Evolutionary conservation across 495 filamentous ascomycete genomes (phyloP).

Genomic region (Lophiotrema nucula): DNA sequence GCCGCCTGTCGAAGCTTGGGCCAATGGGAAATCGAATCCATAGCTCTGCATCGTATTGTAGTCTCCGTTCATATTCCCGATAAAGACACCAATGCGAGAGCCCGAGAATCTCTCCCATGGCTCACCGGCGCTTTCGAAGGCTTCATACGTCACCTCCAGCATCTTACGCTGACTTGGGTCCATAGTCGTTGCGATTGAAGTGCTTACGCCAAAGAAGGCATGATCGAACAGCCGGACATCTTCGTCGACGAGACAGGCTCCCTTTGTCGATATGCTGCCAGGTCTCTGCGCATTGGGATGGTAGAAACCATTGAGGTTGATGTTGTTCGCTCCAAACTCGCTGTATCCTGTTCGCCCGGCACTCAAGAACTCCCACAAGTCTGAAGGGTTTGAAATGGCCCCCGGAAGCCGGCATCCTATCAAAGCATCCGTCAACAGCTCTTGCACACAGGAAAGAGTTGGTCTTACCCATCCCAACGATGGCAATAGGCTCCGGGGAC

Average conservation of each 20-base stretch:
- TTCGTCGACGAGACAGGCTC: constrained; percentile 15
- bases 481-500: constrained; percentile 18
- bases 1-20: constrained; percentile 4
- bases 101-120: constrained; percentile 35
- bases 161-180: constrained; percentile 26
- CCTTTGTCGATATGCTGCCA: neutral
- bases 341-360: neutral
- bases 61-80: constrained; percentile 23
- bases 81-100: constrained; percentile 11
- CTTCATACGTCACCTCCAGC: constrained; percentile 36
- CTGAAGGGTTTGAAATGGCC: neutral
- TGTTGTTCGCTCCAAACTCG: neutral
- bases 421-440: neutral
- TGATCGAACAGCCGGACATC: constrained; percentile 22
- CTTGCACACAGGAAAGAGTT: neutral
- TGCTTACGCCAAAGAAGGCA: constrained; percentile 20
- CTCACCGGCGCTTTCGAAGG: constrained; percentile 36
- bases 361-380: constrained; percentile 19
- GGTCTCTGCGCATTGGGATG: constrained; percentile 16
- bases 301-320: constrained; percentile 19
- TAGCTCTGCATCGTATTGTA: constrained; percentile 12
- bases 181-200: constrained; percentile 7
- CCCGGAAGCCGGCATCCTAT: constrained; percentile 24
- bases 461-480: constrained; percentile 17
- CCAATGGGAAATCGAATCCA: constrained; percentile 4